Base-by-base conservation (phyloP, 306 rosid genomes). In the Corylus heterophylla region DNA sequence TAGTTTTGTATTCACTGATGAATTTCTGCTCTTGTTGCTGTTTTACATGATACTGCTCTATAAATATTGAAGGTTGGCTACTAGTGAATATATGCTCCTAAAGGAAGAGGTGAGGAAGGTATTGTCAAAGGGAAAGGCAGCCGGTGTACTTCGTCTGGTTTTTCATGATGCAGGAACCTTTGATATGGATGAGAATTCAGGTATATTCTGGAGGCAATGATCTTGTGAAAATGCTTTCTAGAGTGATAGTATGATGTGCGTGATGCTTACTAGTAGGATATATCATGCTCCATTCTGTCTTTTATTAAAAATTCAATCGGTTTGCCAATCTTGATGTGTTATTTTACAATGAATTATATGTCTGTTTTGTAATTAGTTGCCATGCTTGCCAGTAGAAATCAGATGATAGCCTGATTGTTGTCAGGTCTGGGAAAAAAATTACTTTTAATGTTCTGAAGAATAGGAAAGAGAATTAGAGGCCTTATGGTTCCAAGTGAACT, bases 91-190 rank as follows among this genome's bases (percentile, higher is more conserved):
- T 88, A 77, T 81, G 79, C 76, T 82, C 47, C 87, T 93, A 66
- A 91, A 89, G 85, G 89, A 87, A 75, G 94, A 95, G 79, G 80
- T 93, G 48, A 82, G 87, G 80, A 93, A 88, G 84, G 92, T 90
- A 29, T 85, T 95, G 74, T 85, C 97, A 0, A 93, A 85, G 74
- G 90, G 81, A 69, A 91, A 87, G 82, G 96, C 98, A 0, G 91
- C 99, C 2, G 98, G 93, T 37, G 86, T 93, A 74, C 99, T 95
- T 81, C 98, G 98, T 45, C 54, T 93, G 85, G 99, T 93, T 69
- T 95, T 95, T 81, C 99, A 93, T 27, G 98, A 93, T 77, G 97
- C 99, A 0, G 99, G 98, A 75, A 91, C 99, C 73, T 95, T 89
- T 86, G 94, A 90, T 51, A 74, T 80, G 44, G 81, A 81, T 81